Conservation (phyloP, 129 eudicot genomes). For the Pseudognaphalium luteoalbum region DNA sequence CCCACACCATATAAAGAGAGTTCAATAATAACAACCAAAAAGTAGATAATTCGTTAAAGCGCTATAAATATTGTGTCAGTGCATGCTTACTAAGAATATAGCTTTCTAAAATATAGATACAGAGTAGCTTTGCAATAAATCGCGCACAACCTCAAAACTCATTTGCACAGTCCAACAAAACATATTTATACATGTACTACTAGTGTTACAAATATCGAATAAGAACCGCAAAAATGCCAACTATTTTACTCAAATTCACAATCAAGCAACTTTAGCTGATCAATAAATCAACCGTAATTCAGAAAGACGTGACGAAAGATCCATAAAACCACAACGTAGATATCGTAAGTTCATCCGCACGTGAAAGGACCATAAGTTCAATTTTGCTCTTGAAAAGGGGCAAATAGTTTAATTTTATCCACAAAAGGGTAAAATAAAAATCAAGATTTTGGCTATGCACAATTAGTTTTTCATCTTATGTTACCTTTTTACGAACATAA, state of each 20-base stretch:
- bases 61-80: neutral
- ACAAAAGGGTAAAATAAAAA: too few relatives aligned
- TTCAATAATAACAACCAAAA: neutral
- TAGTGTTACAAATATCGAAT: neutral
- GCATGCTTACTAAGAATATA: neutral
- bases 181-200: neutral
- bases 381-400: neutral
- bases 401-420: too few relatives aligned
- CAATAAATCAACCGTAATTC: neutral
- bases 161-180: neutral
- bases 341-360: too few relatives aligned
- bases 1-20: neutral
- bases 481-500: too few relatives aligned
- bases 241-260: neutral
- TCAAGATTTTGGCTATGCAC: neutral
- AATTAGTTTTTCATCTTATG: too few relatives aligned
- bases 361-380: neutral
- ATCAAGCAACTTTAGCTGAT: neutral
- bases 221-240: neutral
- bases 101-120: neutral
- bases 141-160: neutral
- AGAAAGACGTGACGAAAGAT: neutral
- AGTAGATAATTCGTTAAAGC: neutral
- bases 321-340: neutral
- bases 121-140: neutral